Evolutionary conservation across 805 yeast species (phyloP).

Genomic region (Saccharomycopsis fermentans): DNA sequence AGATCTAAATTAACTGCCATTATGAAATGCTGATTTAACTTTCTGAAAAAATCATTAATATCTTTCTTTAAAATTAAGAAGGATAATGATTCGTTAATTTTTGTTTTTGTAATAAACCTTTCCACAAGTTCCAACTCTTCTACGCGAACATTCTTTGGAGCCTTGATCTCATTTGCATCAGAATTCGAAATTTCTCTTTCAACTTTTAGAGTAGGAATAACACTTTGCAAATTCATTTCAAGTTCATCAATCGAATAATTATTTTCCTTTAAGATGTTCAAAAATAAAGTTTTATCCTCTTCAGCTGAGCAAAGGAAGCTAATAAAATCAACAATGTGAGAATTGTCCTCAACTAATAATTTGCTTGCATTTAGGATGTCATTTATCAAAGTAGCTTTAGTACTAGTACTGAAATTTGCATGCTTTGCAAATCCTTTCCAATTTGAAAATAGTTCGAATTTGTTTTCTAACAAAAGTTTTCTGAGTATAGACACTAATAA

Average conservation of each 20-base stretch:
- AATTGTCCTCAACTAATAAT: constrained; percentile 28
- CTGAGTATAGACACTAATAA: constrained; percentile 11
- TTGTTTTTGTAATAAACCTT: not conserved
- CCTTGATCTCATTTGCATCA: constrained; percentile 25
- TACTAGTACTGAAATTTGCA: constrained; percentile 20
- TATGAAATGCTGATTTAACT: constrained; percentile 34
- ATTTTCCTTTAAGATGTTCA: constrained; percentile 26
- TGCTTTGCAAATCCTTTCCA: not conserved
- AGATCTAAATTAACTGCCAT: constrained; percentile 30
- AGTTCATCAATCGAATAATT: constrained; percentile 34
- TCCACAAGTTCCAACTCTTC: constrained; percentile 19
- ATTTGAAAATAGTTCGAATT: constrained; percentile 21
- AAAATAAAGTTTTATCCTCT: constrained; percentile 30
- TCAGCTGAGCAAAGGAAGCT: constrained; percentile 27
- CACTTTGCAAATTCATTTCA: constrained; percentile 37
- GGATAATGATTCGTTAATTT: constrained; percentile 19
- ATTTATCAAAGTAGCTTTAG: constrained; percentile 26
- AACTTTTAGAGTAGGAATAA: constrained; percentile 12
- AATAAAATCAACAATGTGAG: constrained; percentile 30
- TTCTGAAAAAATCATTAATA: constrained; percentile 32
- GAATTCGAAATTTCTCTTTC: constrained; percentile 20
- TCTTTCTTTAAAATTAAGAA: constrained; percentile 27
- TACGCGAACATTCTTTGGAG: constrained; percentile 22
- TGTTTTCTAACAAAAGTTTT: constrained; percentile 1
- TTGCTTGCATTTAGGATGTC: constrained; percentile 35